These are phyloP conservation scores for Populus hybrid DNA, from an alignment of 441 rosid species.

Conservation along the genomic window DNA sequence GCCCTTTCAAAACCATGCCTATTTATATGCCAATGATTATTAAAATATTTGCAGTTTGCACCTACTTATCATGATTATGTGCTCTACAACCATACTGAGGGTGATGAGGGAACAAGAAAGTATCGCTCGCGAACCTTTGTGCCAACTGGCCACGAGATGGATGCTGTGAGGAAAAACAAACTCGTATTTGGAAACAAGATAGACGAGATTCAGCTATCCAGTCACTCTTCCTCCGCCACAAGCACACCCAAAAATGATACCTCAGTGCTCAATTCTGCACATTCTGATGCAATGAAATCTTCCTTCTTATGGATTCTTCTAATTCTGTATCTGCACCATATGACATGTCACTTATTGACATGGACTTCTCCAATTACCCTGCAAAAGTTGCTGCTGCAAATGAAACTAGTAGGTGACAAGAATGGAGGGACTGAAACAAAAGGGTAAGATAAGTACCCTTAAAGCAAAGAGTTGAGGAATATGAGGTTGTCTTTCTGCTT, in stretches of 20 bases:
- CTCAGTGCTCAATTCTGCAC: constrained; percentile 35
- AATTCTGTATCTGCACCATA: constrained; percentile 52
- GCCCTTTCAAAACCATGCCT: too few species aligned
- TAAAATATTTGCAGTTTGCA: constrained; percentile 61
- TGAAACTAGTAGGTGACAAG: constrained; percentile 56
- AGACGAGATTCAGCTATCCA: constrained; percentile 74
- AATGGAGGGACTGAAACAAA: constrained; percentile 22
- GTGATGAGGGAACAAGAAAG: constrained; percentile 85
- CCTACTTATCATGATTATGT: constrained; percentile 98
- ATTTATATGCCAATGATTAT: constrained; percentile 3
- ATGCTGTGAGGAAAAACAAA: constrained; percentile 83
- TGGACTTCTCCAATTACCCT: constrained; percentile 74
- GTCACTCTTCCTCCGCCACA: constrained; percentile 56
- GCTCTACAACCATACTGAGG: constrained; percentile 79
- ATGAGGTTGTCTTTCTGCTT: neutral
- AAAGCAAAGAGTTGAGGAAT: neutral
- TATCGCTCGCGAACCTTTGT: constrained; percentile 93
- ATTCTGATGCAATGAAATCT: constrained; percentile 52
- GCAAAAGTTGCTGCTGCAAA: constrained; percentile 69
- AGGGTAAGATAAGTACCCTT: constrained; percentile 17
- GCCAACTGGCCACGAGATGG: constrained; percentile 99
- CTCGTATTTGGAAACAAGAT: constrained; percentile 59
- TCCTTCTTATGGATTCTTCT: constrained; percentile 69
- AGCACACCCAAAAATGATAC: constrained; percentile 49
- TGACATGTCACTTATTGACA: constrained; percentile 87